A percentile compares a stretch with the other conserved stretches of the same genome.
Evolutionary conservation across 495 filamentous ascomycete genomes (phyloP).

Genomic region (Jackrogersella minutella): DNA sequence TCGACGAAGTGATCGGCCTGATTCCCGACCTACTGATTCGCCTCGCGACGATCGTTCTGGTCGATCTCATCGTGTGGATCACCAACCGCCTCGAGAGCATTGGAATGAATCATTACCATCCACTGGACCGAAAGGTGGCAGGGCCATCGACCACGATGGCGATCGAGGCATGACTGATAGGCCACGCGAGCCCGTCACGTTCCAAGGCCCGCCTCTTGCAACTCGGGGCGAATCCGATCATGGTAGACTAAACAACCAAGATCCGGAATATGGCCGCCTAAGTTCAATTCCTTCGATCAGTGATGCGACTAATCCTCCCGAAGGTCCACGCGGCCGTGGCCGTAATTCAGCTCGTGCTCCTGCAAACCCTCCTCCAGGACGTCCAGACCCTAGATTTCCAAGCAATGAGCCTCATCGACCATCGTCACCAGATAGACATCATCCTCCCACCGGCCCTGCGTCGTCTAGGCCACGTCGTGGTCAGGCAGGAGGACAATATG

Average conservation of each 20-base stretch:
- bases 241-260: slow-evolving; percentile 63
- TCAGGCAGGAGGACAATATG: slow-evolving; percentile 45
- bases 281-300: slow-evolving; percentile 61
- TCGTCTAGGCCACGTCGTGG: slow-evolving; percentile 53
- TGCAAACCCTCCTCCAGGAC: slow-evolving; percentile 45
- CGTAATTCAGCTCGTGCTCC: slow-evolving; percentile 49
- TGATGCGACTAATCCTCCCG: slow-evolving; percentile 67
- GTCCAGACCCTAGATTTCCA: slow-evolving; percentile 49
- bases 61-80: slow-evolving; percentile 51
- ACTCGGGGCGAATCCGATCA: slow-evolving; percentile 59
- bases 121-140: slow-evolving; percentile 34
- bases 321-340: slow-evolving; percentile 70
- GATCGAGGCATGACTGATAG: slow-evolving; percentile 48
- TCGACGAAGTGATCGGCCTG: slow-evolving; percentile 52
- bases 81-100: slow-evolving; percentile 49
- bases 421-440: slow-evolving; percentile 54
- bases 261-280: slow-evolving; percentile 69
- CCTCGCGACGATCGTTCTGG: slow-evolving; percentile 56
- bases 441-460: slow-evolving; percentile 58
- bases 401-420: slow-evolving; percentile 48
- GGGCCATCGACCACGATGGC: slow-evolving; percentile 45
- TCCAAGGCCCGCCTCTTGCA: slow-evolving; percentile 42
- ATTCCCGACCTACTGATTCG: slow-evolving; percentile 48
- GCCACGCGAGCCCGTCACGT: slow-evolving; percentile 46
- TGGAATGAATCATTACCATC: slow-evolving; percentile 43